A percentile compares a stretch with the other conserved stretches of the same genome.
Evolutionary conservation across 805 yeast species (phyloP).

Genomic region (Yamadazyma ubonensis): DNA sequence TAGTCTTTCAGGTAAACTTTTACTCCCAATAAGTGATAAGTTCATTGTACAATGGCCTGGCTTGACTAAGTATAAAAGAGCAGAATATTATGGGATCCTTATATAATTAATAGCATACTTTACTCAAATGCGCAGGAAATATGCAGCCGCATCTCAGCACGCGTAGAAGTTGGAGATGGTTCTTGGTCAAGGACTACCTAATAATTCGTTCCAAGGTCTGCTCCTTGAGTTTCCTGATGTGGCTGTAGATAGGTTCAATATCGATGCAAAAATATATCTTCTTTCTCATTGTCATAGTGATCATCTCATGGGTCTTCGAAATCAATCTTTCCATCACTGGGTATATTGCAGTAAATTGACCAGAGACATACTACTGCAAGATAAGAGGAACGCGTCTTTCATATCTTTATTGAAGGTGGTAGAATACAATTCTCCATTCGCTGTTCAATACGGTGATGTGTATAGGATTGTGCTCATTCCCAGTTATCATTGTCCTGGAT

Average conservation of each 20-base stretch:
- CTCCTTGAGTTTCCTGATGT: conserved; percentile 50
- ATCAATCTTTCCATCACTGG: conserved; percentile 35
- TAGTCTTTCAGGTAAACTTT: conserved; percentile 72
- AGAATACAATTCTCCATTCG: conserved; percentile 22
- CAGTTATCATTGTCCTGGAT: conserved; percentile 61
- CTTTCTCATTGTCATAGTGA: conserved; percentile 58
- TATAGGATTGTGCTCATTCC: conserved; percentile 44
- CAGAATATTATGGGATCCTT: conserved; percentile 77
- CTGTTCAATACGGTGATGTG: conserved; percentile 15
- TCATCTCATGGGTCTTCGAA: conserved; percentile 49
- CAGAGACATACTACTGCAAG: conserved; percentile 21
- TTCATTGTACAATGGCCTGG: conserved; percentile 90
- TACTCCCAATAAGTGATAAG: conserved; percentile 70
- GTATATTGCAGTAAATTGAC: conserved; percentile 48
- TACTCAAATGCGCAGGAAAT: background rate
- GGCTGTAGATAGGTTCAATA: conserved; percentile 36
- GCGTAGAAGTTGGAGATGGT: conserved; percentile 3
- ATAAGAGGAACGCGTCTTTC: conserved; percentile 18
- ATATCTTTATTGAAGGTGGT: conserved; percentile 19
- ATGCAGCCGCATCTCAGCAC: conserved; percentile 10
- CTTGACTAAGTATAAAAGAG: conserved; percentile 53
- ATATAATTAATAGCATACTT: conserved; percentile 38
- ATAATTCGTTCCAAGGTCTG: conserved; percentile 35
- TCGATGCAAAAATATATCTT: conserved; percentile 23
- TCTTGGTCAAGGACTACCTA: conserved; percentile 14